Percentiles rank a stretch among this genome's conserved stretches.
Conservation (phyloP, 805 yeast species). For the Crinitomyces ghanaensis region DNA sequence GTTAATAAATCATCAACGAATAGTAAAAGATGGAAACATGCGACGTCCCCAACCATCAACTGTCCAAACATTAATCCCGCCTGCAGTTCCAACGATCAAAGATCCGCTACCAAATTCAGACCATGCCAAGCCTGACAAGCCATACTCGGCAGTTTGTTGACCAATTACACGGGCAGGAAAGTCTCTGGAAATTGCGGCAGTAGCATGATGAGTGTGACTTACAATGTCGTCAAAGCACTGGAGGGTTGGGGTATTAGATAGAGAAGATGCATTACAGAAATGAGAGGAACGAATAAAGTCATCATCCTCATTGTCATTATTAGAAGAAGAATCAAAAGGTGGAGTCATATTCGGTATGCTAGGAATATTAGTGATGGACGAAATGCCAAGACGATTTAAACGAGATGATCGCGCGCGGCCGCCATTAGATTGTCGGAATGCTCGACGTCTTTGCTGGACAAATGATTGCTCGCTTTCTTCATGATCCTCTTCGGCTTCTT, state of each 20-base stretch:
- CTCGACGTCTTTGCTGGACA: constrained; percentile 1
- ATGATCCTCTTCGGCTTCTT: constrained; percentile 1
- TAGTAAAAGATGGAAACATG: constrained; percentile 18
- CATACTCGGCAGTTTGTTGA: constrained; percentile 27
- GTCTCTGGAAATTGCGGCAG: constrained; percentile 1
- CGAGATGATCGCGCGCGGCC: no score
- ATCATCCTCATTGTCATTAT: no score
- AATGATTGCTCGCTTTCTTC: constrained; percentile 1
- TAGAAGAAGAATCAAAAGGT: no score
- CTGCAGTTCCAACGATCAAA: constrained; percentile 50
- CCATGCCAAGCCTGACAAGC: constrained; percentile 55
- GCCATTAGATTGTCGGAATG: no score
- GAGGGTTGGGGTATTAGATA: no score
- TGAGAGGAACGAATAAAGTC: no score
- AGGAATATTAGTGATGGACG: no score
- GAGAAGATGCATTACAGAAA: no score
- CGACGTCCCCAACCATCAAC: constrained; percentile 33
- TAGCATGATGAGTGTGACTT: constrained; percentile 4
- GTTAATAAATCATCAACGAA: constrained; percentile 12
- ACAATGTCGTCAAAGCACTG: constrained; percentile 7
- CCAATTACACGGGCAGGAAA: no score
- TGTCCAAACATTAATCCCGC: constrained; percentile 60
- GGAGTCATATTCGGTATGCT: no score
- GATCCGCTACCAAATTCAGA: constrained; percentile 39
- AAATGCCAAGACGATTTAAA: no score